These are phyloP conservation scores for Termitomyces sp. DNA, from an alignment of 768 basidiomycete genomes.

Conservation along the genomic window DNA sequence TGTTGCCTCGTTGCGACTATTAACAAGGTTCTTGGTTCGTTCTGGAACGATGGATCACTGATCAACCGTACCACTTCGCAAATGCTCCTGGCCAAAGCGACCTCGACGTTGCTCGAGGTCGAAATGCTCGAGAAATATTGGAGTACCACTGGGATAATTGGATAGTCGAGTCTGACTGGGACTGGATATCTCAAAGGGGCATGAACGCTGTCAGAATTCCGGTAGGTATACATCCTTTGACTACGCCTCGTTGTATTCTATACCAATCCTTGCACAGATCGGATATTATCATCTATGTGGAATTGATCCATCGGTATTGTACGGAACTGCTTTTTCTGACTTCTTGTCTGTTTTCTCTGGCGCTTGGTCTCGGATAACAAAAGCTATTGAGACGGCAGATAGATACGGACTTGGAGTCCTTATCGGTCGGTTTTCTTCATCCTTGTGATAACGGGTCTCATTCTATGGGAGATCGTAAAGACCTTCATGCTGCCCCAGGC, in stretches of 20 bases:
- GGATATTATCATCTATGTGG: constrained; percentile 70
- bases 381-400: constrained; percentile 55
- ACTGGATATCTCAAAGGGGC: constrained; percentile 50
- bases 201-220: constrained; percentile 59
- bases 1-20: background rate
- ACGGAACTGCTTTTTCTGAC: constrained; percentile 60
- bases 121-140: constrained; percentile 37
- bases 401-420: constrained; percentile 64
- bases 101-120: constrained; percentile 61
- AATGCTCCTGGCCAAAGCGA: constrained; percentile 56
- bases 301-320: constrained; percentile 49
- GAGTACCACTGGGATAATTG: constrained; percentile 75
- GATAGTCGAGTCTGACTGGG: constrained; percentile 61
- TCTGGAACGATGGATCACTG: constrained; percentile 71
- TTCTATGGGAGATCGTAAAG: constrained; percentile 23
- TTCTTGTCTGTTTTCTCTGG: constrained; percentile 46
- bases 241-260: background rate
- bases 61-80: constrained; percentile 51
- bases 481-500: constrained; percentile 71
- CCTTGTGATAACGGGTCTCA: too few species aligned
- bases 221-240: constrained; percentile 33
- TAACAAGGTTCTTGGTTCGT: constrained; percentile 70
- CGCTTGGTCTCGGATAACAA: constrained; percentile 61
- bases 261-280: constrained; percentile 35
- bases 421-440: constrained; percentile 39